Evolutionary conservation across 345 rosid genomes (phyloP), one percentile per base, ranked within the genome.

Genomic region (Melaleuca quinquenervia): DNA sequence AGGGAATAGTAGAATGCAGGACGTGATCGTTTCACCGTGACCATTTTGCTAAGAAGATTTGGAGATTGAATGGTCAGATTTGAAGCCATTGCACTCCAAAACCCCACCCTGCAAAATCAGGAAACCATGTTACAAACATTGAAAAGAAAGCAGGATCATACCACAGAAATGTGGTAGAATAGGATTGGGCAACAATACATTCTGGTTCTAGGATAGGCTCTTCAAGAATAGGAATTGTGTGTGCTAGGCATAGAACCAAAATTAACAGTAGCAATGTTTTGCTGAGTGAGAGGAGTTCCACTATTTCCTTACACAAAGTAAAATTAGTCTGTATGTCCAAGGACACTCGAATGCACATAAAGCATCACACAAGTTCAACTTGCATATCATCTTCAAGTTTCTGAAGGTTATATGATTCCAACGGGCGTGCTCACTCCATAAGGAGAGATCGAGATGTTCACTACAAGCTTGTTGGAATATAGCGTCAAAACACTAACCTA

Each of bases 21-120:
- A 41, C 41, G 4, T 41, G 41, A 41, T 41, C 41, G 4, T 41
- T 41, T 41, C 4, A 4, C 95, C 99, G 96, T 98, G 89, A 98
- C 94, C 88, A 95, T 98, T 87, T 98, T 98, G 91, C 98, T 95
- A 52, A 95, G 94, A 83, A 95, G 96, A 53, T 95, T 95, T 84
- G 96, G 97, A 85, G 97, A 95, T 87, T 95, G 98, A 87, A 93
- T 94, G 54, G 95, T 86, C 91, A 95, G 90, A 91, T 95, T 95
- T 83, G 98, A 95, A 84, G 98, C 98, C 98, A 95, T 95, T 74
- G 98, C 98, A 90, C 92, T 95, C 95, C 94, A 90, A 87, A 95
- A 95, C 64, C 98, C 98, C 90, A 94, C 95, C 98, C 98, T 95
- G 85, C 9, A 85, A 41, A 64, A 24, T 55, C 29, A 18, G 49